Conservation (phyloP, 2,329 filamentous ascomycete species). For the Fusarium heterosporum region DNA sequence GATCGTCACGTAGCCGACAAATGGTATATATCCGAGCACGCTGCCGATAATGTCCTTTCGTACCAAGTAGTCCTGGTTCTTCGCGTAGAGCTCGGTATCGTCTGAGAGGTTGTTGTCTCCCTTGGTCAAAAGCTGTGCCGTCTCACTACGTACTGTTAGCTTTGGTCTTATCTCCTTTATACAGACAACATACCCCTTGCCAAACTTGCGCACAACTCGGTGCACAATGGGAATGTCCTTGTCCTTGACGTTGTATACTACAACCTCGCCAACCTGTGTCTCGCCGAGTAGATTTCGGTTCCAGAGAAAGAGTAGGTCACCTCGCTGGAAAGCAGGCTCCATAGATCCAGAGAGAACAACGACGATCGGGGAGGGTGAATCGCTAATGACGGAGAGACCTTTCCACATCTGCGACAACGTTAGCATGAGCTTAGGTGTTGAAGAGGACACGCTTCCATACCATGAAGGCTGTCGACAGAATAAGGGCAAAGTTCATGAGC, state of each 20-base stretch:
- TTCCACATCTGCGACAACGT: slow-evolving; percentile 76
- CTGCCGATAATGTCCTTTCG: slow-evolving; percentile 93
- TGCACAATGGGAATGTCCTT: slow-evolving; percentile 99
- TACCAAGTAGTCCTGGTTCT: slow-evolving; percentile 86
- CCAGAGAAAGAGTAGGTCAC: slow-evolving; percentile 81
- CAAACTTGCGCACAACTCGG: slow-evolving; percentile 82
- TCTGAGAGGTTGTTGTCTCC: slow-evolving; percentile 96
- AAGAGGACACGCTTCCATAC: slow-evolving; percentile 50
- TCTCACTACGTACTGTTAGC: slow-evolving; percentile 53
- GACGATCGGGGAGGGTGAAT: slow-evolving; percentile 82
- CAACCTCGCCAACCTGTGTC: slow-evolving; percentile 68
- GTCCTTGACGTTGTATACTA: slow-evolving; percentile 82
- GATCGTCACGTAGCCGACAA: slow-evolving; percentile 97
- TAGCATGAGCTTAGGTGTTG: not conserved
- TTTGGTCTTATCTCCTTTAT: not conserved
- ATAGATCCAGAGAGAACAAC: slow-evolving; percentile 87
- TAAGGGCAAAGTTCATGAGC: slow-evolving; percentile 89
- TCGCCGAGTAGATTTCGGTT: slow-evolving; percentile 73
- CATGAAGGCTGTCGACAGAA: slow-evolving; percentile 94
- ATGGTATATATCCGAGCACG: slow-evolving; percentile 90
- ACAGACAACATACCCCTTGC: slow-evolving; percentile 60
- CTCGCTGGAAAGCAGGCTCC: slow-evolving; percentile 85
- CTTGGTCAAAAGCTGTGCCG: slow-evolving; percentile 88
- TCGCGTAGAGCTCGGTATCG: slow-evolving; percentile 88
- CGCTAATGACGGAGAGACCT: slow-evolving; percentile 80